Percentiles rank a stretch among this genome's conserved stretches.
Conservation (phyloP, 139 green algal species). For the Closterium sp. region DNA sequence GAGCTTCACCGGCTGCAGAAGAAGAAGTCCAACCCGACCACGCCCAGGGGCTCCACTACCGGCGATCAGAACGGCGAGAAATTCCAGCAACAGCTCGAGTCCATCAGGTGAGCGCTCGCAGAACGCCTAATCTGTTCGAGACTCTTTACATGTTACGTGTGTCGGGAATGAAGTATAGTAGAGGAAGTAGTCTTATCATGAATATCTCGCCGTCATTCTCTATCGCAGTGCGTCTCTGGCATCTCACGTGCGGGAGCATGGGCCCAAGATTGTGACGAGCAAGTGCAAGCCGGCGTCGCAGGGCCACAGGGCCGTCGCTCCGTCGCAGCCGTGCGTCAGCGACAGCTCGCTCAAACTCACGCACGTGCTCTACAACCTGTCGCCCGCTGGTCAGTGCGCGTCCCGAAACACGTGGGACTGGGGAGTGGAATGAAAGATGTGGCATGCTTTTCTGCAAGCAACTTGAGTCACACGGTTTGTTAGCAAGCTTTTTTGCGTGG, state of each 20-base stretch:
- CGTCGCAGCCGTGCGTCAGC: slow-evolving; percentile 21
- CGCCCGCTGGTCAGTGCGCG: slow-evolving; percentile 23
- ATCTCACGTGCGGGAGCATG: neutral
- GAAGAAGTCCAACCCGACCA: slow-evolving; percentile 31
- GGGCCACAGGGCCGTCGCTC: neutral
- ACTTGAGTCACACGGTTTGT: no score
- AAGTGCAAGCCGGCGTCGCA: slow-evolving; percentile 8
- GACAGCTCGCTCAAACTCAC: slow-evolving; percentile 45
- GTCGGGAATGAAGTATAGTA: neutral
- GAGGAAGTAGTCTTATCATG: neutral
- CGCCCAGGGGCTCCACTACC: neutral
- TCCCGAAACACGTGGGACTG: neutral
- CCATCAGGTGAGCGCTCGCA: slow-evolving; percentile 6
- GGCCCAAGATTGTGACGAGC: slow-evolving; percentile 33
- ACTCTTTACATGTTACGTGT: neutral
- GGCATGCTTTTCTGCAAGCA: no score
- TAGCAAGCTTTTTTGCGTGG: no score
- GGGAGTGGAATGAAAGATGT: no score
- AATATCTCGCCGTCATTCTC: neutral
- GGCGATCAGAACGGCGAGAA: slow-evolving; percentile 14
- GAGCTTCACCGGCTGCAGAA: slow-evolving; percentile 41
- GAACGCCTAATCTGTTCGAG: neutral
- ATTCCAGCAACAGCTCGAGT: slow-evolving; percentile 16
- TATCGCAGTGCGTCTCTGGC: slow-evolving; percentile 22
- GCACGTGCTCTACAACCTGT: slow-evolving; percentile 47